Conservation (phyloP, 177 flowering plant genomes). For the Vitis hybrid region DNA sequence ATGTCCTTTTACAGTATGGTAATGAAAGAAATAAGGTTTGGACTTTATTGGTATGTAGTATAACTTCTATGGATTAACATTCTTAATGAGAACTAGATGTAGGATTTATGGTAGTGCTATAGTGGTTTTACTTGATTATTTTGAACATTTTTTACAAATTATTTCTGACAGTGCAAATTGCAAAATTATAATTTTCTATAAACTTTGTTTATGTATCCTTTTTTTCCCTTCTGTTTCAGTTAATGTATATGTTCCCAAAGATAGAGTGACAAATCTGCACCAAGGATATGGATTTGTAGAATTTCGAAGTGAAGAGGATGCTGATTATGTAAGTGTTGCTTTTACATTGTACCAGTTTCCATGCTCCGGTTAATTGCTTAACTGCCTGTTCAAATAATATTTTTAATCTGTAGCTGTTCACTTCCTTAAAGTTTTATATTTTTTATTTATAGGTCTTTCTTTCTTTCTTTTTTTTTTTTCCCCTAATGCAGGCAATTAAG, state of each 20-base stretch:
- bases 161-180: too few species aligned
- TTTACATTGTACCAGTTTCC: background rate
- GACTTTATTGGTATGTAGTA: too few species aligned
- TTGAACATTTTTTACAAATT: too few species aligned
- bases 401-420: background rate
- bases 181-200: too few species aligned
- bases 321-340: constrained; percentile 62
- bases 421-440: background rate
- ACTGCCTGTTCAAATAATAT: background rate
- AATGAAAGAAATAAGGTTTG: too few species aligned
- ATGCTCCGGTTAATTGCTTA: background rate
- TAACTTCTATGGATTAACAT: too few species aligned
- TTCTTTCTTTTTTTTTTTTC: background rate
- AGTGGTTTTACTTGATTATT: too few species aligned
- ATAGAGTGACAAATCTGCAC: constrained; percentile 76
- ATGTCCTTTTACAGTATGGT: too few species aligned
- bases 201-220: too few species aligned
- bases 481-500: constrained; percentile 63
- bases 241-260: constrained; percentile 82
- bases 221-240: constrained; percentile 33
- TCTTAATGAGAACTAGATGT: too few species aligned
- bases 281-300: constrained; percentile 89
- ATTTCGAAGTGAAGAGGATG: constrained; percentile 83
- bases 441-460: background rate
- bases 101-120: too few species aligned